Percentiles rank a stretch among this genome's conserved stretches.
phyloP scores from a whole-genome alignment of 129 eudicot genomes.

The Kitagawia praeruptora region DNA sequence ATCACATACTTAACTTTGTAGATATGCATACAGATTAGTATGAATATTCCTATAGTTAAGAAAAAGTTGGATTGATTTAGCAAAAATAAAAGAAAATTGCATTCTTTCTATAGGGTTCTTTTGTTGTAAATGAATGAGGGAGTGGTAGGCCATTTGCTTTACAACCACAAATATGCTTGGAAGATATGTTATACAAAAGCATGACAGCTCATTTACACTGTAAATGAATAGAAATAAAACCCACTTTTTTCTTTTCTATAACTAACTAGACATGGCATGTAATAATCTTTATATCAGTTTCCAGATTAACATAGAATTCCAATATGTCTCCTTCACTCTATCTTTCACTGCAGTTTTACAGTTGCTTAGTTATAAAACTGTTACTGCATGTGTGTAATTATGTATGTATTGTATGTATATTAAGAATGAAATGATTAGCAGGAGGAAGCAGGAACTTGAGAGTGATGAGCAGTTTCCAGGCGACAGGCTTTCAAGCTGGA shows the following conservation, averaged over 20 bases:
- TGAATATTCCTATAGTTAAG: slow-evolving; percentile 10
- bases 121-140: not conserved
- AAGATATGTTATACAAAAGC: slow-evolving; percentile 26
- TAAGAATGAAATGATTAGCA: slow-evolving; percentile 18
- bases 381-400: not conserved
- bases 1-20: not conserved
- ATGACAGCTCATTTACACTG: slow-evolving; percentile 41
- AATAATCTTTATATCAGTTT: no score
- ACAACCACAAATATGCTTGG: slow-evolving; percentile 22
- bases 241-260: slow-evolving; percentile 15
- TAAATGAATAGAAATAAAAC: not conserved
- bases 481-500: slow-evolving; percentile 50
- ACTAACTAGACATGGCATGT: not conserved
- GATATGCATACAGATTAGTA: not conserved
- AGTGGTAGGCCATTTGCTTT: slow-evolving; percentile 18
- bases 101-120: no score
- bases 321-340: no score
- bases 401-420: not conserved
- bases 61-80: not conserved
- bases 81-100: no score
- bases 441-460: slow-evolving; percentile 62
- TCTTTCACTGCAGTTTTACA: no score
- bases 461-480: slow-evolving; percentile 46
- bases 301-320: no score
- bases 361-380: not conserved